Evolutionary conservation across 2,329 filamentous ascomycete species (phyloP), one percentile per base, ranked within the genome.

Genomic region (Botryotinia calthae): DNA sequence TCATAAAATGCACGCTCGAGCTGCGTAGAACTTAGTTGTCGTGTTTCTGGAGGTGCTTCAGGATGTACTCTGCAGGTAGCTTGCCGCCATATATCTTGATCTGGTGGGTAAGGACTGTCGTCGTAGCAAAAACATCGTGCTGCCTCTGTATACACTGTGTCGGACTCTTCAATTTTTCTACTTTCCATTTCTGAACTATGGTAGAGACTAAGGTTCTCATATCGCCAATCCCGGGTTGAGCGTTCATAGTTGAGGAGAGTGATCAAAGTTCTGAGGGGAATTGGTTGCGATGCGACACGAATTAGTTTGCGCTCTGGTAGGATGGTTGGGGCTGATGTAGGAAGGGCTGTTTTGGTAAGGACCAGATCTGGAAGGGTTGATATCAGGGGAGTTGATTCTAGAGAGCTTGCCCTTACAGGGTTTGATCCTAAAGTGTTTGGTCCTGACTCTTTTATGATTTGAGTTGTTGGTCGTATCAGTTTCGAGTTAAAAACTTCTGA

Each of bases 401-500:
- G 25, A 54, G 48, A 54, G 4, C 46, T 25, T 48, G 22, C 22
- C 22, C 46, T 48, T 48, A 25, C 4, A n/a, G 48, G 48, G 25
- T 51, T 14, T 51, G 48, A 14, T 51, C 25, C 48, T n/a, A 51
- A 25, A 25, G 12, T 3, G 25, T 12, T 16, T 51, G 10, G 25
- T 16, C 25, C 25, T 14, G n/a, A 2, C 2, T 2, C 4, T 51
- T 4, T 5, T 5, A n/a, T 54, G 48, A 7, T 54, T 16, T 16
- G 25, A 7, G 2, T 7, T 18, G 2, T 28, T 28, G 7, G 14
- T 18, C 1, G 6, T 8, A 1, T 2, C 2, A 20, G 12, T 62
- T 9, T n/a, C 8, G 37, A 4, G 16, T 62, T 9, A 25, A n/a
- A 37, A n/a, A 25, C 1, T n/a, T 22, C 22, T 40, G 58, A 31